Base-by-base conservation (phyloP, 257 asterid species). In the Linaria vulgaris region DNA sequence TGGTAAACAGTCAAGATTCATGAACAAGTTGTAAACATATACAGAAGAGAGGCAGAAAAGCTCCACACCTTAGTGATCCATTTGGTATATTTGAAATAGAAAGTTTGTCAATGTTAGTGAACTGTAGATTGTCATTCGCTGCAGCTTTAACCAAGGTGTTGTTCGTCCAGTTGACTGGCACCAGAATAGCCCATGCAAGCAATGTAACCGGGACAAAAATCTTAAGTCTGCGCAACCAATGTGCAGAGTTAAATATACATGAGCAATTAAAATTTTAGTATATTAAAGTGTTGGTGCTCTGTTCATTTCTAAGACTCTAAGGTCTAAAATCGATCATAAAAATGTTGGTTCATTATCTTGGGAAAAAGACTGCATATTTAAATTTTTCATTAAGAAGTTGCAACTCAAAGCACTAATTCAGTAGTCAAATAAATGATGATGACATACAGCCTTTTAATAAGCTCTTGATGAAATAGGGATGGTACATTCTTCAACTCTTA, bases 131-230 rank as follows among this genome's bases (percentile, higher is more conserved):
- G 22, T 74, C 74, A 16, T 67, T 73, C 43, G 85, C 85, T 45
- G 68, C 63, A 53, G 94, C 67, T 67, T 54, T 66, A 14, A 38
- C 83, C 63, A 94, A 78, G 56, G 96, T 85, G 81, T 72, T 72
- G 78, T 90, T 94, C 43, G 97, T 90, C 95, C 92, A 87, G 84
- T 94, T 90, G 44, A 94, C 95, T 4, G 99, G 99, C 45, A 94
- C 95, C 67, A 94, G 80, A 61, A 94, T 65, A 23, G 96, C 75
- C 90, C 95, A 94, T 0, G 96, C 82, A 38, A 94, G 82, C 56
- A 94, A 67, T 11, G 96, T 75, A 63, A 87, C 64, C 0, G 99
- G 99, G 68, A 90, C 94, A 68, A 94, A 94, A 34, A 90, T 84
- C 82, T 90, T 94, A 52, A 94, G 94, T 62, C 99, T 94, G 85